phyloP scores from a whole-genome alignment of 1,139 yeast genomes.

The Arxiozyma heterogenica region DNA sequence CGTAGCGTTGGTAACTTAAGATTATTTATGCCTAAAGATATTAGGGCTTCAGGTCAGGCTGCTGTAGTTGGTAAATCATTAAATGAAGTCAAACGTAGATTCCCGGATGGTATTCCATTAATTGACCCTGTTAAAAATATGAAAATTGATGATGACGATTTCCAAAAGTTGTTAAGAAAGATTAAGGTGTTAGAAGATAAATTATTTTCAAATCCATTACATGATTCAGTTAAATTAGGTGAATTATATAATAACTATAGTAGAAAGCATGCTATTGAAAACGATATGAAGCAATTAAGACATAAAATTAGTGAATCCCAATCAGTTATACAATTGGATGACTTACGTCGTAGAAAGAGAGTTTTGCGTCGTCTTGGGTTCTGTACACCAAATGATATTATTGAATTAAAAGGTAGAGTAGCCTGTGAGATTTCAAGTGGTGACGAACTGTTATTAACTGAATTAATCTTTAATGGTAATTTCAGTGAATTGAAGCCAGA shows the following conservation, averaged over 20 bases:
- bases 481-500: slow-evolving; percentile 81
- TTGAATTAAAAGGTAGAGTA: slow-evolving; percentile 89
- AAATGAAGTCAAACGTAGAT: slow-evolving; percentile 68
- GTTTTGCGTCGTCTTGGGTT: slow-evolving; percentile 82
- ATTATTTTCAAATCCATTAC: slow-evolving; percentile 59
- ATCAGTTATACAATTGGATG: slow-evolving; percentile 89
- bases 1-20: slow-evolving; percentile 70
- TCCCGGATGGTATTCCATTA: slow-evolving; percentile 81
- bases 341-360: slow-evolving; percentile 82
- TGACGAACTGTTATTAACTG: slow-evolving; percentile 81
- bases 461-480: slow-evolving; percentile 87
- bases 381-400: slow-evolving; percentile 71
- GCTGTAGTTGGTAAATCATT: slow-evolving; percentile 69
- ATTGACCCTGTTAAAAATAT: slow-evolving; percentile 86
- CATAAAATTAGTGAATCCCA: slow-evolving; percentile 72
- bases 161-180: slow-evolving; percentile 59
- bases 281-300: slow-evolving; percentile 51
- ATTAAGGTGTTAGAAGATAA: slow-evolving; percentile 75
- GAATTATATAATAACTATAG: slow-evolving; percentile 58
- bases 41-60: slow-evolving; percentile 61
- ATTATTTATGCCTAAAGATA: slow-evolving; percentile 71
- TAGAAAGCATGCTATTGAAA: slow-evolving; percentile 51
- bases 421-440: slow-evolving; percentile 97
- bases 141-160: slow-evolving; percentile 80
- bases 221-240: slow-evolving; percentile 52